Evolutionary conservation across 2,329 filamentous ascomycete genomes (phyloP).

Genomic region (Pestalotiopsis fici): DNA sequence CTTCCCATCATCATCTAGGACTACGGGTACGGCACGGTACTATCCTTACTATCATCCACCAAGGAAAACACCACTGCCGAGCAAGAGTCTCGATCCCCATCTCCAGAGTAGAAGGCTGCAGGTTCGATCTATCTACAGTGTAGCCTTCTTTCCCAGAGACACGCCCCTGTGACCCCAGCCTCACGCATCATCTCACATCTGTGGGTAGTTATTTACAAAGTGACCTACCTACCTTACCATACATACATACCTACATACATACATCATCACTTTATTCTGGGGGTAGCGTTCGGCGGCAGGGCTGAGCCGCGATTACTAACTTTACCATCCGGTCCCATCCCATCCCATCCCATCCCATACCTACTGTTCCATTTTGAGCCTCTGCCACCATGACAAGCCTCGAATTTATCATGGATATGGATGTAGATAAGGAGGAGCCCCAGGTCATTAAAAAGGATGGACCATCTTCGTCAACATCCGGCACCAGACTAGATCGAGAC

Average conservation of each 20-base stretch:
- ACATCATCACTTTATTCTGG: slow-evolving; percentile 27
- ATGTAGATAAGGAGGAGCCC: slow-evolving; percentile 47
- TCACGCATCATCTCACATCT: slow-evolving; percentile 18
- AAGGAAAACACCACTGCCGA: slow-evolving; percentile 23
- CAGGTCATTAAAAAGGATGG: slow-evolving; percentile 46
- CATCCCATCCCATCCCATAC: slow-evolving; percentile 3
- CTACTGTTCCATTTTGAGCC: slow-evolving; percentile 40
- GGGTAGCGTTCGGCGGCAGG: slow-evolving; percentile 15
- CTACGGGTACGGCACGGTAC: slow-evolving; percentile 23
- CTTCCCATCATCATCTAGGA: slow-evolving; percentile 30
- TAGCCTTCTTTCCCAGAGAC: slow-evolving; percentile 30
- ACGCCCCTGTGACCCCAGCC: slow-evolving; percentile 26
- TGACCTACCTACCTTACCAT: slow-evolving; percentile 7
- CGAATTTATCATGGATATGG: slow-evolving; percentile 58
- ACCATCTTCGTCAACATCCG: slow-evolving; percentile 36
- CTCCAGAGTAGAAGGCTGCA: slow-evolving; percentile 36
- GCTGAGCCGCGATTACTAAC: slow-evolving; percentile 32
- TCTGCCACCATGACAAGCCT: slow-evolving; percentile 53
- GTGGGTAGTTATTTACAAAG: slow-evolving; percentile 24
- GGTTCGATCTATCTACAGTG: slow-evolving; percentile 19
- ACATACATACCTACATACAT: background rate
- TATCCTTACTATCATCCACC: slow-evolving; percentile 24
- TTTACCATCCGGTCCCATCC: slow-evolving; percentile 14
- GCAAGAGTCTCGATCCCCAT: slow-evolving; percentile 25
- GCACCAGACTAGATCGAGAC: slow-evolving; percentile 34